A percentile compares a stretch with the other conserved stretches of the same genome.
phyloP scores from a whole-genome alignment of 2,329 filamentous ascomycete species.

The Erysiphe pulchra region DNA sequence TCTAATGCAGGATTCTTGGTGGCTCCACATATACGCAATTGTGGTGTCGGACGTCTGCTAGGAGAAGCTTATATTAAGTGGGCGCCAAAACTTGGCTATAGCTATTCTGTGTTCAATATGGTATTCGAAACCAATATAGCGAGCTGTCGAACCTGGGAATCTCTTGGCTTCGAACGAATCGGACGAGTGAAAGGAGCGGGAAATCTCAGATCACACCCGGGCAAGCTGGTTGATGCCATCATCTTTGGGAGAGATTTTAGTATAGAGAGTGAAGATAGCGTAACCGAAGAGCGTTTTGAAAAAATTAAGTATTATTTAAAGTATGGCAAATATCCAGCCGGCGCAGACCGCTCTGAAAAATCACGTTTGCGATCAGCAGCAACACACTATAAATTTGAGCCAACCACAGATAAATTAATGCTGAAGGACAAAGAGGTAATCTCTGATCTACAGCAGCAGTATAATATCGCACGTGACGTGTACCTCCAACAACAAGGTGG shows the following conservation, averaged over 20 bases:
- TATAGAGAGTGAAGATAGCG: slow-evolving; percentile 47
- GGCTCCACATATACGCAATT: too few species aligned
- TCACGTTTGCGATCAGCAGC: slow-evolving; percentile 77
- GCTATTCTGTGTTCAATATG: too few species aligned
- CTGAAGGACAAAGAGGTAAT: slow-evolving; percentile 96
- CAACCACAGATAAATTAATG: slow-evolving; percentile 51
- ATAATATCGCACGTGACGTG: slow-evolving; percentile 58
- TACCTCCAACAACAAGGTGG: slow-evolving; percentile 50
- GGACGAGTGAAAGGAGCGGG: too few species aligned
- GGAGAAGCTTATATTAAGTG: too few species aligned
- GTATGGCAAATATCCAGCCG: slow-evolving; percentile 75
- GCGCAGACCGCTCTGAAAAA: slow-evolving; percentile 87
- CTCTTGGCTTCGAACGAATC: too few species aligned
- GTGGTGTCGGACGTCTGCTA: too few species aligned
- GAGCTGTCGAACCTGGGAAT: too few species aligned
- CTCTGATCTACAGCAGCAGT: slow-evolving; percentile 67
- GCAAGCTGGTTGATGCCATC: too few species aligned
- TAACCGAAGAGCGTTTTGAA: slow-evolving; percentile 90
- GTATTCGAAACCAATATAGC: too few species aligned
- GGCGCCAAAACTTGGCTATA: too few species aligned
- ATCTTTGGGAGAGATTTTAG: too few species aligned
- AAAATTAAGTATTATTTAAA: slow-evolving; percentile 97
- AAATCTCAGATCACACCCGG: too few species aligned
- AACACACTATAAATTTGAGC: slow-evolving; percentile 73
- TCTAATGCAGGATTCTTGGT: slow-evolving; percentile 39